Evolutionary conservation across 768 basidiomycete species (phyloP), one percentile per base, ranked within the genome.

Genomic region (Dentipellis fragilis): DNA sequence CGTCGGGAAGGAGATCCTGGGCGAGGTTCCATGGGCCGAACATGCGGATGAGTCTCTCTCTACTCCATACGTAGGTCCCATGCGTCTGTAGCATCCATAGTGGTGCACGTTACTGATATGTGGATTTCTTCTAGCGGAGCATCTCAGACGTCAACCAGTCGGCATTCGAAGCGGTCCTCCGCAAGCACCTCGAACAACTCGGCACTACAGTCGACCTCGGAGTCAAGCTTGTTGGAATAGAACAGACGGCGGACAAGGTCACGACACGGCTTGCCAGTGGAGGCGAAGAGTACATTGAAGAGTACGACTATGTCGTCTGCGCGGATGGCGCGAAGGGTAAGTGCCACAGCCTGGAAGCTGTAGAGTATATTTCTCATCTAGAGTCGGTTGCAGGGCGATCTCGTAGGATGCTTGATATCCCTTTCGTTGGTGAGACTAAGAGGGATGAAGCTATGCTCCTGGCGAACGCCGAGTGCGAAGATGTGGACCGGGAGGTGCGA

Each of bases 381-480:
- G 29, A 29, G 3, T 3, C 29, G 6, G 3, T 3, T 6, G 29
- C 29, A 74, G 69, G 74, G 10, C 39, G 67, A 3, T 68, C 69
- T 6, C 66, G 78, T 16, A 76, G 73, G 56, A 59, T 64, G 38
- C 67, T 76, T 3, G 76, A 73, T 0, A 58, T 79, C 7, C 61
- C 65, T 0, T 79, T 80, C 57, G 55, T 72, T 0, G 77, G 77
- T 0, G 68, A 77, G 56, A 73, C 71, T 0, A 61, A 56, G 8
- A 59, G 68, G 3, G 62, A 63, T 2, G 58, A 70, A 19, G 21
- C 54, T 1, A 47, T 66, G 1, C 53, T 73, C 0, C 62, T 69
- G 9, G 76, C 69, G 1, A 74, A 80, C 55, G 65, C 77, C 23
- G 57, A 68, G 35, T 39, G 73, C 0, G 66, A 72, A 38, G 69